These are phyloP conservation scores for Gentiana straminea DNA, from an alignment of 257 asterid genomes.

Conservation along the genomic window DNA sequence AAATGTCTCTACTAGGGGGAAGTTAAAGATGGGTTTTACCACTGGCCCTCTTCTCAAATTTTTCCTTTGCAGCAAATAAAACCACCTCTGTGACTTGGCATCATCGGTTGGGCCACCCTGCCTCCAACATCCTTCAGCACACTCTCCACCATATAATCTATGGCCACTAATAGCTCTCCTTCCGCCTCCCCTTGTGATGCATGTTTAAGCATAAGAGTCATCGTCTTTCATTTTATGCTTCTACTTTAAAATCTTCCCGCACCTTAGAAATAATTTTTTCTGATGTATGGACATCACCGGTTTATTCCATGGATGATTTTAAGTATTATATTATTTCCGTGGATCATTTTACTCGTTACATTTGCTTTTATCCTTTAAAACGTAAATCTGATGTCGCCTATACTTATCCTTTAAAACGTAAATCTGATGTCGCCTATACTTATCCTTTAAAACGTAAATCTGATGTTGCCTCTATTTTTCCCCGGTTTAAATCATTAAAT, in stretches of 20 bases:
- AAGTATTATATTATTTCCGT: conserved; percentile 8
- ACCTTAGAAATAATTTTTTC: not conserved
- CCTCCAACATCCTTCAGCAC: not conserved
- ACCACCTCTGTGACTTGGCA: not conserved
- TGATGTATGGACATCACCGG: not conserved
- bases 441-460: conserved; percentile 2
- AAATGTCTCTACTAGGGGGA: not conserved
- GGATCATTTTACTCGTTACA: conserved; percentile 2
- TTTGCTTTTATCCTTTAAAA: conserved; percentile 1
- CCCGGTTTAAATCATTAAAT: conserved; percentile 1
- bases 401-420: too few relatives aligned
- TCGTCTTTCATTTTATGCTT: not conserved
- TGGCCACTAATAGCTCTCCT: not conserved
- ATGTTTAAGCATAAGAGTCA: not conserved
- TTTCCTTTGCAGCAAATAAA: too few relatives aligned
- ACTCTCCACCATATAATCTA: not conserved
- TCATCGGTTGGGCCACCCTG: conserved; percentile 2
- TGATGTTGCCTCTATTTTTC: not conserved
- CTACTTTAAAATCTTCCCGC: not conserved
- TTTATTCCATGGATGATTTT: not conserved
- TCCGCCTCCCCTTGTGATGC: not conserved
- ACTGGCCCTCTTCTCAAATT: not conserved
- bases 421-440: not conserved
- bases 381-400: not conserved
- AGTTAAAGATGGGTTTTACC: not conserved